Conservation (phyloP, 495 filamentous ascomycete species). For the Penicillium alfredii region DNA sequence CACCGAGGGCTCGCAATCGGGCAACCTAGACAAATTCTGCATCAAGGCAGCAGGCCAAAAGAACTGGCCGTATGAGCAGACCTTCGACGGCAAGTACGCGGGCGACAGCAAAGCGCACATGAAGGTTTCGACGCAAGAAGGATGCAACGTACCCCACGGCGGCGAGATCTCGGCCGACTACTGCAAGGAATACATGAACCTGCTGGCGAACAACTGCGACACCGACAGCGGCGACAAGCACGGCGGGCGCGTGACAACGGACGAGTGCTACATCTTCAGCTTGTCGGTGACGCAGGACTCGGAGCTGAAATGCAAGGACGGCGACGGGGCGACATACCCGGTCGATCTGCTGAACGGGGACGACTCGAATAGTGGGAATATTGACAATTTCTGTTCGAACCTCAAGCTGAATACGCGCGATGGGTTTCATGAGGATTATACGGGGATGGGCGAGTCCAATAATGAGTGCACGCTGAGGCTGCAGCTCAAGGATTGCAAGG, state of each 20-base stretch:
- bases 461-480: background rate
- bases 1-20: background rate
- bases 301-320: background rate
- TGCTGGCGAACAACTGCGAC: conserved; percentile 2
- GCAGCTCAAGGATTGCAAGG: background rate
- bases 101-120: background rate
- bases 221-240: conserved; percentile 3
- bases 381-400: conserved; percentile 1
- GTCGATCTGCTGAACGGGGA: background rate
- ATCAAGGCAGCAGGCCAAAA: background rate
- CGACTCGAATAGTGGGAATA: background rate
- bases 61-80: background rate
- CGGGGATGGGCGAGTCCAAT: background rate
- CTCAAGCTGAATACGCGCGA: background rate
- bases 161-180: conserved; percentile 1
- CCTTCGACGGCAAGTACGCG: conserved; percentile 1
- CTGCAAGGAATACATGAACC: conserved; percentile 2
- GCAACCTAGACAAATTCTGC: conserved; percentile 4
- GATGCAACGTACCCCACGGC: background rate
- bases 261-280: conserved; percentile 1
- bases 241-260: background rate
- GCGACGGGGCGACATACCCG: background rate
- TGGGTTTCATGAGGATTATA: conserved; percentile 2
- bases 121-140: conserved; percentile 1
- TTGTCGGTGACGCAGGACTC: background rate